Conservation (phyloP, 2,329 filamentous ascomycete species). For the Claviceps pazoutovae region DNA sequence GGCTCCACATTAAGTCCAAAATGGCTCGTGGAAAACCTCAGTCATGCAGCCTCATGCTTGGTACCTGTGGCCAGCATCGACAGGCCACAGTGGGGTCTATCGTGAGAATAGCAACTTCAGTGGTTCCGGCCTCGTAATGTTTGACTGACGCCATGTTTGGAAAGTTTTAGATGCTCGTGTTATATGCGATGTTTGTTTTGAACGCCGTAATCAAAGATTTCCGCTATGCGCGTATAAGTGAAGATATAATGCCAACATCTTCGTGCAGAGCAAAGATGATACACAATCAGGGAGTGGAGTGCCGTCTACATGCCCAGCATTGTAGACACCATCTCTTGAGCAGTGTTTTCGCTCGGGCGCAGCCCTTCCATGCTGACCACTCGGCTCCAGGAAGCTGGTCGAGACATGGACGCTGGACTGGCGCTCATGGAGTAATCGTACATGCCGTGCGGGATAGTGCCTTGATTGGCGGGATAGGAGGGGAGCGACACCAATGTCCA, state of each 20-base stretch:
- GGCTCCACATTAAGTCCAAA: too few relatives aligned
- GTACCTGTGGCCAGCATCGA: too few relatives aligned
- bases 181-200: too few relatives aligned
- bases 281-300: not conserved
- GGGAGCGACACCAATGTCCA: constrained; percentile 5
- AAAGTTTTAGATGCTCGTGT: too few relatives aligned
- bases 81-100: too few relatives aligned
- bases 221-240: too few relatives aligned
- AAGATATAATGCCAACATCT: not conserved
- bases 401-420: constrained; percentile 13
- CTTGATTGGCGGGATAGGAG: constrained; percentile 9
- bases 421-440: constrained; percentile 15
- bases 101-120: too few relatives aligned
- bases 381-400: constrained; percentile 25
- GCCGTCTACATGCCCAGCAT: constrained; percentile 13
- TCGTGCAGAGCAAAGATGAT: not conserved
- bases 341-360: constrained; percentile 22
- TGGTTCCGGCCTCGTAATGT: too few relatives aligned
- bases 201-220: too few relatives aligned
- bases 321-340: constrained; percentile 12
- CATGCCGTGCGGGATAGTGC: constrained; percentile 7
- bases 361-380: constrained; percentile 24
- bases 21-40: too few relatives aligned
- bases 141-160: too few relatives aligned
- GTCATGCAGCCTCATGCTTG: too few relatives aligned